A percentile compares a stretch with the other conserved stretches of the same genome.
Evolutionary conservation across 1,139 yeast species (phyloP).

Genomic region (Nakaseomyces kungkrabaensis): DNA sequence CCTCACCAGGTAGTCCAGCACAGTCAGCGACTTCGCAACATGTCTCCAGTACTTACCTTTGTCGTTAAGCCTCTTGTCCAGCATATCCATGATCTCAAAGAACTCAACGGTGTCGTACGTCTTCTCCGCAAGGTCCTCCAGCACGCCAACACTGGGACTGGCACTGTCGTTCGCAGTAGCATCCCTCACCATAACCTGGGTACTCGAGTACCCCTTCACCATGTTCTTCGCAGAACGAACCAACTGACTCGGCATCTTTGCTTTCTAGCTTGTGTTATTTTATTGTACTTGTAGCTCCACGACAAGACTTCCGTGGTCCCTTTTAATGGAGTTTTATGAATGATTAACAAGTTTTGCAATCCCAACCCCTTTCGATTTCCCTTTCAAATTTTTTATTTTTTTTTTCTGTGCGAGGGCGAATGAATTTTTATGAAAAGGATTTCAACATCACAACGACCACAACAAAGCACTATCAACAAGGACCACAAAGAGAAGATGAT

Average conservation of each 20-base stretch:
- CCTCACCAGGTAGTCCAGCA: slow-evolving; percentile 79
- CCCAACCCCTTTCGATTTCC: not conserved
- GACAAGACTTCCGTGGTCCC: no score
- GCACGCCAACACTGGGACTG: slow-evolving; percentile 73
- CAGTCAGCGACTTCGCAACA: slow-evolving; percentile 82
- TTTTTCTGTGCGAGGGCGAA: not conserved
- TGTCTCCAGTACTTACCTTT: slow-evolving; percentile 98
- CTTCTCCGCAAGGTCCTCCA: slow-evolving; percentile 74
- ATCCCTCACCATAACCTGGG: slow-evolving; percentile 81
- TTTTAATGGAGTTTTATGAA: no score
- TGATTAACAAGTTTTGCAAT: no score
- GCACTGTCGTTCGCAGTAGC: slow-evolving; percentile 87
- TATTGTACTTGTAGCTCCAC: not conserved
- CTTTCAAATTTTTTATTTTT: not conserved
- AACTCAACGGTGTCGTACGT: slow-evolving; percentile 72
- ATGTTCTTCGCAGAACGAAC: slow-evolving; percentile 87
- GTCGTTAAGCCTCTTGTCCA: slow-evolving; percentile 87
- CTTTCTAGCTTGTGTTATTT: not conserved
- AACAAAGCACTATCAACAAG: no score
- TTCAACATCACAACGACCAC: no score
- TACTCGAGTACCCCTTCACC: slow-evolving; percentile 81
- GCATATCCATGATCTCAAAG: slow-evolving; percentile 89
- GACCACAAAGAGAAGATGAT: no score
- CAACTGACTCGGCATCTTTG: slow-evolving; percentile 55
- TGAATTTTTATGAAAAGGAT: no score